Percentiles rank a stretch among this genome's conserved stretches.
Conservation (phyloP, 2,329 filamentous ascomycete species). For the Aspergillus ustus region DNA sequence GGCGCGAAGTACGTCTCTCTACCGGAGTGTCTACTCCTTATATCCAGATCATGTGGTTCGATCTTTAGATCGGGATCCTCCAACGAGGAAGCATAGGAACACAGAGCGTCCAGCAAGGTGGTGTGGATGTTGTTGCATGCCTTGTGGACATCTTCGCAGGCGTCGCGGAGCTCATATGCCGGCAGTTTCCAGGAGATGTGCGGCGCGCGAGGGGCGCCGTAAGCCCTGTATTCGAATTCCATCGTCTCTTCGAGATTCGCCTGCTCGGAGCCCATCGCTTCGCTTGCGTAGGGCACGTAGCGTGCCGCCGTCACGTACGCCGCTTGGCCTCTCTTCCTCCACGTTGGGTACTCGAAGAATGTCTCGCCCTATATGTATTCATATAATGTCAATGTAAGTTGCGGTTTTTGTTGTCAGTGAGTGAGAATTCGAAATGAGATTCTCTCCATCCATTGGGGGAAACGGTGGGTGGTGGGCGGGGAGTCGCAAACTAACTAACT, state of each 20-base stretch:
- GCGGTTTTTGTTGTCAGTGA: not conserved
- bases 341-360: not conserved
- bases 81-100: no score
- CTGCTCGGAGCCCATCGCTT: conserved; percentile 6
- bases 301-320: not conserved
- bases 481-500: not conserved
- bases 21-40: not conserved
- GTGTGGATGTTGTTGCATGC: not conserved
- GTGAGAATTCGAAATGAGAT: no score
- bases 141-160: not conserved
- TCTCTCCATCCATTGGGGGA: no score
- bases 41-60: not conserved
- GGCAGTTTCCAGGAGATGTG: not conserved
- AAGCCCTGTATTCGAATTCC: not conserved
- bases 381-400: no score
- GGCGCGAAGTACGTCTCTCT: not conserved
- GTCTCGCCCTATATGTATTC: not conserved
- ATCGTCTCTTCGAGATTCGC: conserved; percentile 3
- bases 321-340: not conserved
- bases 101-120: not conserved
- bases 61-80: not conserved
- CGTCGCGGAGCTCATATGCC: not conserved
- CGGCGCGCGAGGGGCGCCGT: not conserved
- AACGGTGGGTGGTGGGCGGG: no score
- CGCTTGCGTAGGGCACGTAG: conserved; percentile 7